phyloP scores from a whole-genome alignment of 2,329 filamentous ascomycete species.

The Exophiala sp. region DNA sequence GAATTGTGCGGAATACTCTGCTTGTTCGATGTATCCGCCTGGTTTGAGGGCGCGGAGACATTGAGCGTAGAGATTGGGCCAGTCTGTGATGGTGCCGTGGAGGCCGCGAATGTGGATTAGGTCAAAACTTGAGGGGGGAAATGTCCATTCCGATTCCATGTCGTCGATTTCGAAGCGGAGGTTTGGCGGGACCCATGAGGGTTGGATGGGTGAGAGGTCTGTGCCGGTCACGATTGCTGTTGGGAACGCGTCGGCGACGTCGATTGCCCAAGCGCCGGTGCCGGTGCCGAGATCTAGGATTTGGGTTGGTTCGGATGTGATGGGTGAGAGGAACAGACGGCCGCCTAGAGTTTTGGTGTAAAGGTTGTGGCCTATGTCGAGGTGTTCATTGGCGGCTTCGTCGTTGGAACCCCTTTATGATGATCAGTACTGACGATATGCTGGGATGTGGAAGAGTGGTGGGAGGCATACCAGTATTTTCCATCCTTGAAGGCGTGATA shows the following conservation, averaged over 20 bases:
- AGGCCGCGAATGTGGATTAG: constrained; percentile 59
- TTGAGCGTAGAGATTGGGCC: constrained; percentile 36
- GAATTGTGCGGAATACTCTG: constrained; percentile 19
- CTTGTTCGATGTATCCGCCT: constrained; percentile 43
- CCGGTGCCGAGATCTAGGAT: constrained; percentile 31
- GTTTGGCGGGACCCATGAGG: constrained; percentile 51
- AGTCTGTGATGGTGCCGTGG: constrained; percentile 56
- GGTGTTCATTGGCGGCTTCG: constrained; percentile 42
- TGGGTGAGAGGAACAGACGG: constrained; percentile 39
- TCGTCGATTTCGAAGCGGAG: constrained; percentile 58
- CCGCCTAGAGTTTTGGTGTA: constrained; percentile 35
- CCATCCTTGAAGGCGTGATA: constrained; percentile 25
- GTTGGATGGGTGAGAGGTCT: constrained; percentile 31
- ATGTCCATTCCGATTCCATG: constrained; percentile 55
- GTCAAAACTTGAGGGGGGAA: constrained; percentile 54
- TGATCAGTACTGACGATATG: not conserved
- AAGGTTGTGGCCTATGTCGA: constrained; percentile 18
- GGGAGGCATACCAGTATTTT: constrained; percentile 20
- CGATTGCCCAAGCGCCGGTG: constrained; percentile 20
- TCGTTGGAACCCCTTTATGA: constrained; percentile 35
- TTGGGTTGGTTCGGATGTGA: constrained; percentile 30
- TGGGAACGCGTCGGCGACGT: constrained; percentile 35
- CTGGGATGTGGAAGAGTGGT: not conserved
- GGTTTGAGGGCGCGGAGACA: constrained; percentile 32
- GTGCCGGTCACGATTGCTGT: constrained; percentile 25